Base-by-base conservation (phyloP, 2,329 filamentous ascomycete species). In the Alternaria postmessia region DNA sequence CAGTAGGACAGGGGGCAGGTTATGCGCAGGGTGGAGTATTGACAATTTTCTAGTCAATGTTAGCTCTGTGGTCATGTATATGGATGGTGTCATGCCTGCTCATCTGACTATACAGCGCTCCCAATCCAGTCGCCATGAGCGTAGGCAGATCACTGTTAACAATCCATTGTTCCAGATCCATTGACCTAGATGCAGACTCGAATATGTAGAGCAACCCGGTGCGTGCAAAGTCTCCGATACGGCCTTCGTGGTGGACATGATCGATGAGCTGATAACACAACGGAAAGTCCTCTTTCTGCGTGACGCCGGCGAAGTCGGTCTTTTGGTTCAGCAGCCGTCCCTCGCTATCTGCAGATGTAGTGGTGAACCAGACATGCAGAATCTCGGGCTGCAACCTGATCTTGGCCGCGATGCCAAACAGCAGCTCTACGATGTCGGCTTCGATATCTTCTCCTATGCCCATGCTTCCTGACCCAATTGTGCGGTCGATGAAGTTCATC, bases 381-480 rank as follows among this genome's bases (percentile, higher is more conserved):
- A 98, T 94, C 59, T 89, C 87, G 5, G 95, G 94, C 69, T 96
- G 91, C 62, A 97, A 83, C 46, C 95, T 87, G 69, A 99, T 97
- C 84, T 98, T 98, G 67, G 95, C 96, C 20, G 95, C 93, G 67
- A 99, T 94, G 64, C 94, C 96, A 81, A 99, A 99, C 44, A 96
- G 87, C 57, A 99, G 82, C 81, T 99, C 94, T 52, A 98, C 92
- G 48, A 98, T 89, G 60, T 93, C 89, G 9, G 91, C 91, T 78
- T 98, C 94, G 11, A 92, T 94, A 59, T 97, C 92, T 54, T 89
- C 85, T 38, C 90, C 88, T 4, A 94, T 82, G n/a, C 88, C 85
- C 63, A 92, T 88, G 72, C 87, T 89, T 68, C 91, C 91, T 61
- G 88, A 86, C 43, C 90, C 89, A 2, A 91, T 89, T 36, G 94